Percentiles rank a stretch among this genome's conserved stretches.
Evolutionary conservation across 2,329 filamentous ascomycete species (phyloP).

Genomic region (Albophoma yamanashiensis): DNA sequence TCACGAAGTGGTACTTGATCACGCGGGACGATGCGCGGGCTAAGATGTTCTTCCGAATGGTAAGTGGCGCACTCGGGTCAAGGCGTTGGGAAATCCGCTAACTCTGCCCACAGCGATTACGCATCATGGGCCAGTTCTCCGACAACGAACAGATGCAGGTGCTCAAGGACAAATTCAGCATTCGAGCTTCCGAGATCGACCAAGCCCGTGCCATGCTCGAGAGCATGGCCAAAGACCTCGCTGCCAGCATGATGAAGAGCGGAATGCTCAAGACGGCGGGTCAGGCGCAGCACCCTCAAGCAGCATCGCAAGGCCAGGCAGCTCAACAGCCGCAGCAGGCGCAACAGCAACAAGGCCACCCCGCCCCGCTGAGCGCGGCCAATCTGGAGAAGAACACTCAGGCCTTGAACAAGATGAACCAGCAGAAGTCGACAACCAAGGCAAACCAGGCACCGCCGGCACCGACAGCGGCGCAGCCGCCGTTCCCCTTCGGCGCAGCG

Average conservation of each 20-base stretch:
- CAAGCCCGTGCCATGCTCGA: constrained; percentile 35
- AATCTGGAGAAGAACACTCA: constrained; percentile 43
- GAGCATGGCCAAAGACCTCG: constrained; percentile 39
- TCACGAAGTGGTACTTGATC: constrained; percentile 36
- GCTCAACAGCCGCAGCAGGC: constrained; percentile 23
- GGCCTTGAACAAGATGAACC: constrained; percentile 33
- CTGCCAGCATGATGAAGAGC: constrained; percentile 17
- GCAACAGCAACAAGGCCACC: constrained; percentile 13
- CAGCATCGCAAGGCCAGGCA: constrained; percentile 14
- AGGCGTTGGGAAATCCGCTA: constrained; percentile 13
- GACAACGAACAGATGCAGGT: constrained; percentile 35
- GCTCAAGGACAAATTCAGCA: constrained; percentile 38
- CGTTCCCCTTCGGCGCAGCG: constrained; percentile 42
- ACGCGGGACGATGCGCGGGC: constrained; percentile 39
- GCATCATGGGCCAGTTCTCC: constrained; percentile 41
- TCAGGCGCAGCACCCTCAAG: constrained; percentile 13
- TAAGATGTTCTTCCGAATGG: constrained; percentile 40
- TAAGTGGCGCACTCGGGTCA: constrained; percentile 22
- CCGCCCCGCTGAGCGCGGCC: constrained; percentile 29
- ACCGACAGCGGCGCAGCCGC: constrained; percentile 45
- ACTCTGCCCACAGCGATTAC: constrained; percentile 34
- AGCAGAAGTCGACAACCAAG: constrained; percentile 28
- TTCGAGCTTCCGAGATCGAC: constrained; percentile 40
- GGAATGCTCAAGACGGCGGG: constrained; percentile 13
- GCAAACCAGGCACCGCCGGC: constrained; percentile 40